These are phyloP conservation scores for Glonium stellatum DNA, from an alignment of 495 filamentous ascomycete genomes.

Conservation along the genomic window DNA sequence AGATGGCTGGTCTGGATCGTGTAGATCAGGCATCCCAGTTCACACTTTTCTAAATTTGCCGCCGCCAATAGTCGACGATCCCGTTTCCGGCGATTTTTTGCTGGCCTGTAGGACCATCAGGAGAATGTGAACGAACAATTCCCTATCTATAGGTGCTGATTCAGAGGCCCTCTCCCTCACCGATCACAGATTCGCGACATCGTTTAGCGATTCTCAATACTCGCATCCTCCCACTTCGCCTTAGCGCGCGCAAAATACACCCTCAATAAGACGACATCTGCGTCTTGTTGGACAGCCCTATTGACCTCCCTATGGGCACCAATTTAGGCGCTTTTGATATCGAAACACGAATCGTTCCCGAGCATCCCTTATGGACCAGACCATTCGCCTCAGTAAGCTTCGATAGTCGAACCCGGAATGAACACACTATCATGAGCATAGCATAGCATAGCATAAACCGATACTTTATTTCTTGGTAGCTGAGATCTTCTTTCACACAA, in stretches of 20 bases:
- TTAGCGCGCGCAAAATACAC: background rate
- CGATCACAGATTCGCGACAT: background rate
- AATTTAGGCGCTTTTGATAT: no score
- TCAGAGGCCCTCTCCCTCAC: background rate
- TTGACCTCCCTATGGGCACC: no score
- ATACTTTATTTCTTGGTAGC: no score
- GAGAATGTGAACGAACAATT: background rate
- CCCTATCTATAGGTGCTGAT: background rate
- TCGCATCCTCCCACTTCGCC: background rate
- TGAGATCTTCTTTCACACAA: no score
- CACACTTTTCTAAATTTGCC: background rate
- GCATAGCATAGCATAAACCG: no score
- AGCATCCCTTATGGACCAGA: no score
- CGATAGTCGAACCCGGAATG: no score
- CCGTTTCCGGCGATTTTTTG: background rate
- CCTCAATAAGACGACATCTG: no score
- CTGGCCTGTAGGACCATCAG: background rate
- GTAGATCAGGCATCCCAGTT: constrained; percentile 16
- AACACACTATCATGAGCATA: no score
- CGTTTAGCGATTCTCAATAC: background rate
- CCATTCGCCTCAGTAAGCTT: no score
- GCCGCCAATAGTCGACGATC: background rate
- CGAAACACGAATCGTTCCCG: no score
- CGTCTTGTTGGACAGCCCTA: no score
- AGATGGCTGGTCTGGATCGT: constrained; percentile 23